phyloP scores from a whole-genome alignment of 2,329 filamentous ascomycete species.

The Nigrograna mackinnonii region DNA sequence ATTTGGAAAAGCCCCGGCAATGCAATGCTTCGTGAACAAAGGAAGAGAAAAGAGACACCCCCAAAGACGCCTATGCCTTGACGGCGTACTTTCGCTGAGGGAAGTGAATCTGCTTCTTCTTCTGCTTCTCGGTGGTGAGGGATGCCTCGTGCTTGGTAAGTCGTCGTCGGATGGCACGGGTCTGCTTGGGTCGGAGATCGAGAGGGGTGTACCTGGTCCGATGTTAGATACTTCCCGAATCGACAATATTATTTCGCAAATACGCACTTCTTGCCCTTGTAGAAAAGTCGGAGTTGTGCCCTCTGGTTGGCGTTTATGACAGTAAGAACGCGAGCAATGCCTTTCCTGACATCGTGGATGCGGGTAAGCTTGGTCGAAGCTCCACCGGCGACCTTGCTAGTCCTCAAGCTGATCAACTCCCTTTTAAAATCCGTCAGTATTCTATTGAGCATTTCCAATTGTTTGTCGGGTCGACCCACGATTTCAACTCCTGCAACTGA shows the following conservation, averaged over 20 bases:
- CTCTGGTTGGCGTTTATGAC: slow-evolving; percentile 99
- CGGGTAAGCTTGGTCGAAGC: slow-evolving; percentile 86
- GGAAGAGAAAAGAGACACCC: slow-evolving; percentile 38
- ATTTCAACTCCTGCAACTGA: slow-evolving; percentile 51
- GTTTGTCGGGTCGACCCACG: slow-evolving; percentile 27
- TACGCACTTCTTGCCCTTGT: slow-evolving; percentile 92
- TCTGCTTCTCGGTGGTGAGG: slow-evolving; percentile 87
- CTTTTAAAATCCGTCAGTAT: slow-evolving; percentile 37
- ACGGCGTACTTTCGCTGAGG: slow-evolving; percentile 98
- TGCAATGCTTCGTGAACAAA: slow-evolving; percentile 46
- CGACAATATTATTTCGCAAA: too few relatives aligned
- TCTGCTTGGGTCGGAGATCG: slow-evolving; percentile 98
- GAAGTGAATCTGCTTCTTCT: slow-evolving; percentile 96
- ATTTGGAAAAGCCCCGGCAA: slow-evolving; percentile 42
- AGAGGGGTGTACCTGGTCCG: slow-evolving; percentile 78
- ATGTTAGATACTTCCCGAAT: slow-evolving; percentile 25
- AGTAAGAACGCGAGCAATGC: slow-evolving; percentile 97
- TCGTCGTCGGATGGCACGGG: slow-evolving; percentile 94
- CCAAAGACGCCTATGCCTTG: slow-evolving; percentile 68
- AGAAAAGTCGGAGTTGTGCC: slow-evolving; percentile 90
- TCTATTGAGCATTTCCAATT: slow-evolving; percentile 11
- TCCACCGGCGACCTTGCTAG: slow-evolving; percentile 95
- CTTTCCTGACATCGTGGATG: slow-evolving; percentile 96
- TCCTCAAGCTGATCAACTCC: slow-evolving; percentile 93
- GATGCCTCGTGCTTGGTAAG: slow-evolving; percentile 89